phyloP scores from a whole-genome alignment of 441 rosid genomes.

The Biscutella laevigata region DNA sequence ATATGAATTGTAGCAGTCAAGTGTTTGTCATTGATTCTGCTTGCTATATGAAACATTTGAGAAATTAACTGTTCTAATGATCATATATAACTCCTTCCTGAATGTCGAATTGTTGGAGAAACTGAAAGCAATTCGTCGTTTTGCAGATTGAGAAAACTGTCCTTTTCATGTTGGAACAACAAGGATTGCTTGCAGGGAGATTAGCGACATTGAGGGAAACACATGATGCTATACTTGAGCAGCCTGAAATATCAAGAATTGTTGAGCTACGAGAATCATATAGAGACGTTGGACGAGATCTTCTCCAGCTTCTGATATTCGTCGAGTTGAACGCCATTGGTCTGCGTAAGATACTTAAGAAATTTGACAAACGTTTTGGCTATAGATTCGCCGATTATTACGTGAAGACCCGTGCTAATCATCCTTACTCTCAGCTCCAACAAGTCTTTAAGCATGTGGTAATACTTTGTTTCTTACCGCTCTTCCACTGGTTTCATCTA shows the following conservation, averaged over 20 bases:
- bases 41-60: neutral
- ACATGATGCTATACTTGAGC: conserved; percentile 59
- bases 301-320: conserved; percentile 71
- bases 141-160: conserved; percentile 91
- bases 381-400: conserved; percentile 83
- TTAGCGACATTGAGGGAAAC: conserved; percentile 52
- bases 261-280: conserved; percentile 64
- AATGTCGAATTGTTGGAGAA: neutral
- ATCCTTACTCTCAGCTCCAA: conserved; percentile 96
- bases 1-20: neutral
- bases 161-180: conserved; percentile 94
- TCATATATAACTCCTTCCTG: neutral
- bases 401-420: conserved; percentile 91
- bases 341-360: conserved; percentile 87
- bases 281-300: conserved; percentile 69
- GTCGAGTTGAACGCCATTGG: conserved; percentile 90
- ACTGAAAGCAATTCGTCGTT: neutral
- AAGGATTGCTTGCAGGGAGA: conserved; percentile 76
- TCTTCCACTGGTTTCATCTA: conserved; percentile 4
- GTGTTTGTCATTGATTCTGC: conserved; percentile 3
- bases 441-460: conserved; percentile 99
- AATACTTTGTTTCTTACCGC: conserved; percentile 13
- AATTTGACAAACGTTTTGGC: conserved; percentile 91
- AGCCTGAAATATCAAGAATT: conserved; percentile 57
- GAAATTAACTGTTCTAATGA: neutral